These are phyloP conservation scores for Salisapilia sapeloensis DNA, from an alignment of 352 stramenopile species.

Conservation along the genomic window DNA sequence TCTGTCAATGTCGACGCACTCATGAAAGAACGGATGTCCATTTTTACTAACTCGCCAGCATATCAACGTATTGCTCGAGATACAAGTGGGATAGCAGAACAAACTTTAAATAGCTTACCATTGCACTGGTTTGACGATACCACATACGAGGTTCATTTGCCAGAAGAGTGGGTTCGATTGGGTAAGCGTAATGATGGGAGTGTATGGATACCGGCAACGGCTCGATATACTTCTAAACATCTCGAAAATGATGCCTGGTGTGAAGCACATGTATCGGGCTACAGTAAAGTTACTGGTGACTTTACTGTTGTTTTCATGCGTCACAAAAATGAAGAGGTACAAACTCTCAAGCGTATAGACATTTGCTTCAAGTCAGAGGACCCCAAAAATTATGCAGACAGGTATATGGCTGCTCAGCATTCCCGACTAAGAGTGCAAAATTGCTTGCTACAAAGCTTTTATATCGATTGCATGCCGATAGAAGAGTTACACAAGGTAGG, in stretches of 20 bases:
- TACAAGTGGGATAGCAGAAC: constrained; percentile 23
- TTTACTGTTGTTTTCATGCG: constrained; percentile 51
- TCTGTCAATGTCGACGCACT: constrained; percentile 20
- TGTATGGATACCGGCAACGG: constrained; percentile 52
- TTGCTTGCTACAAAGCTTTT: constrained; percentile 53
- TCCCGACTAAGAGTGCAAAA: constrained; percentile 47
- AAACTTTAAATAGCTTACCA: constrained; percentile 35
- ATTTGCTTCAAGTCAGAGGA: constrained; percentile 77
- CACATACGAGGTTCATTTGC: constrained; percentile 52
- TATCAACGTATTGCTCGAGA: constrained; percentile 24
- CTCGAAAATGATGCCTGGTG: constrained; percentile 46
- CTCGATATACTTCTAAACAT: constrained; percentile 40
- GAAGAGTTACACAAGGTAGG: constrained; percentile 71
- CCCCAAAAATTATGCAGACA: constrained; percentile 53
- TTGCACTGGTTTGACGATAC: constrained; percentile 69
- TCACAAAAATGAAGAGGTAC: constrained; percentile 34
- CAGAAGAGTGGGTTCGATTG: constrained; percentile 43
- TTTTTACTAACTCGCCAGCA: constrained; percentile 14
- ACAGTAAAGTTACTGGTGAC: constrained; percentile 13
- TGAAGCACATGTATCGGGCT: constrained; percentile 39
- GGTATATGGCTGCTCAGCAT: constrained; percentile 41
- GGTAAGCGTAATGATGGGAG: constrained; percentile 22
- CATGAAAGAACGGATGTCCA: constrained; percentile 21
- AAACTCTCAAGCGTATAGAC: constrained; percentile 31
- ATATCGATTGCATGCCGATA: constrained; percentile 73